phyloP scores from a whole-genome alignment of 2,329 filamentous ascomycete genomes.

The Bipolaris cookei region DNA sequence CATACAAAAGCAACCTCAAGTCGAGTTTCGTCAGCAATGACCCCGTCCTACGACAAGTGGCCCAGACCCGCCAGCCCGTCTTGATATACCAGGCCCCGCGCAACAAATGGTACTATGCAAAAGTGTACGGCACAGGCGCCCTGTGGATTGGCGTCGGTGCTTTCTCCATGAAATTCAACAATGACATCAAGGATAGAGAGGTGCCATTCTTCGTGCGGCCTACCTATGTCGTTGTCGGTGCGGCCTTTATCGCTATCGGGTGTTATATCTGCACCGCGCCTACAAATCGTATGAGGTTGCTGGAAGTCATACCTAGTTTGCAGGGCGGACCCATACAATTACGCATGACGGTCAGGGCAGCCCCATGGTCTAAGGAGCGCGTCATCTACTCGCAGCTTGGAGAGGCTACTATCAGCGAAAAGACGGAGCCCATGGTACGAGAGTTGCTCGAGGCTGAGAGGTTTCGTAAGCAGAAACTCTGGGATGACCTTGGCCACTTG shows the following conservation, averaged over 20 bases:
- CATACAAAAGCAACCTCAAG: constrained; percentile 13
- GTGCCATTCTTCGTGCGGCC: constrained; percentile 43
- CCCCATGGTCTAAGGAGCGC: constrained; percentile 37
- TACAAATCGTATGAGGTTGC: constrained; percentile 35
- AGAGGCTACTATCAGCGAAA: constrained; percentile 40
- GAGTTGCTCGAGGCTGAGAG: constrained; percentile 43
- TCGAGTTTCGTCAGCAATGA: constrained; percentile 34
- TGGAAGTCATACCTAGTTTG: constrained; percentile 41
- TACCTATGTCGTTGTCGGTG: constrained; percentile 42
- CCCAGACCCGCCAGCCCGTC: constrained; percentile 39
- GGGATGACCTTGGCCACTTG: constrained; percentile 34
- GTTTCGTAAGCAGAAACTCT: constrained; percentile 34
- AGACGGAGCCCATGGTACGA: constrained; percentile 38
- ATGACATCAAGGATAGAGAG: constrained; percentile 39
- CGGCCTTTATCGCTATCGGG: constrained; percentile 39
- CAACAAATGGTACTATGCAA: constrained; percentile 34
- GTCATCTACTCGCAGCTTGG: constrained; percentile 39
- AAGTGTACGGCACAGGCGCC: constrained; percentile 38
- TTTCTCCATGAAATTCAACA: constrained; percentile 41
- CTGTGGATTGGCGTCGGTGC: constrained; percentile 36
- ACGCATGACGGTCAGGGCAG: constrained; percentile 35
- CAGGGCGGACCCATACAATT: constrained; percentile 40
- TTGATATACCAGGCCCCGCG: constrained; percentile 43
- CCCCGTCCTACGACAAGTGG: constrained; percentile 43
- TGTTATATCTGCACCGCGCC: constrained; percentile 43